These are phyloP conservation scores for Beauveria caledonica DNA, from an alignment of 2,329 filamentous ascomycete species.

Conservation along the genomic window DNA sequence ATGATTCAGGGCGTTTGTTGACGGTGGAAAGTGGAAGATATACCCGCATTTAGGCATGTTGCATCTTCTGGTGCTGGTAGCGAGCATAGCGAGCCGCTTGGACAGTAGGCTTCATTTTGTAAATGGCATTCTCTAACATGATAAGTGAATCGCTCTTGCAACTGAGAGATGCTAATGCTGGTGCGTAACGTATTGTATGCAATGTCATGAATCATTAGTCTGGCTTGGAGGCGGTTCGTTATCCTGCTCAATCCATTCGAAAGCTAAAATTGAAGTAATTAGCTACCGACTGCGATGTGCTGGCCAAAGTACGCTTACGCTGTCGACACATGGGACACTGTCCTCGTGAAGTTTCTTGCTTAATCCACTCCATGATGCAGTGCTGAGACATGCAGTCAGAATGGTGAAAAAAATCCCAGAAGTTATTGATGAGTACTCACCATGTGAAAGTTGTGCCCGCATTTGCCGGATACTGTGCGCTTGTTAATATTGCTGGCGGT, in stretches of 20 bases:
- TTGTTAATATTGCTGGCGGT: constrained; percentile 7
- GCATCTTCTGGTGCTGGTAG: constrained; percentile 7
- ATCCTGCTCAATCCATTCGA: constrained; percentile 33
- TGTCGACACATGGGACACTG: constrained; percentile 98
- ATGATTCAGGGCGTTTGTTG: neutral
- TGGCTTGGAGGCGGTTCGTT: constrained; percentile 23
- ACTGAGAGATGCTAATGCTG: neutral
- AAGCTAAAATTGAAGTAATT: constrained; percentile 21
- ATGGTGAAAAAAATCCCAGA: neutral
- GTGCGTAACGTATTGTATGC: neutral
- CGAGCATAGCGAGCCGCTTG: constrained; percentile 4
- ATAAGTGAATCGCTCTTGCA: neutral
- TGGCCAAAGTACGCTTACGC: constrained; percentile 47
- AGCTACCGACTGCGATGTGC: neutral
- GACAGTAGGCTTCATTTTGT: constrained; percentile 1
- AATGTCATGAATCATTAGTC: constrained; percentile 17
- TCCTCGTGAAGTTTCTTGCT: constrained; percentile 85
- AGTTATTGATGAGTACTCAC: constrained; percentile 37
- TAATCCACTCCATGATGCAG: constrained; percentile 93
- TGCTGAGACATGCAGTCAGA: constrained; percentile 48
- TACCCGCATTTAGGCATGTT: constrained; percentile 10
- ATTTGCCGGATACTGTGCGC: constrained; percentile 78
- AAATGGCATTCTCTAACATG: neutral
- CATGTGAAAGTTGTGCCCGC: constrained; percentile 97
- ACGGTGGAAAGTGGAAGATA: constrained; percentile 2